These are phyloP conservation scores for Phoma sp. DNA, from an alignment of 2,329 filamentous ascomycete species.

Conservation along the genomic window DNA sequence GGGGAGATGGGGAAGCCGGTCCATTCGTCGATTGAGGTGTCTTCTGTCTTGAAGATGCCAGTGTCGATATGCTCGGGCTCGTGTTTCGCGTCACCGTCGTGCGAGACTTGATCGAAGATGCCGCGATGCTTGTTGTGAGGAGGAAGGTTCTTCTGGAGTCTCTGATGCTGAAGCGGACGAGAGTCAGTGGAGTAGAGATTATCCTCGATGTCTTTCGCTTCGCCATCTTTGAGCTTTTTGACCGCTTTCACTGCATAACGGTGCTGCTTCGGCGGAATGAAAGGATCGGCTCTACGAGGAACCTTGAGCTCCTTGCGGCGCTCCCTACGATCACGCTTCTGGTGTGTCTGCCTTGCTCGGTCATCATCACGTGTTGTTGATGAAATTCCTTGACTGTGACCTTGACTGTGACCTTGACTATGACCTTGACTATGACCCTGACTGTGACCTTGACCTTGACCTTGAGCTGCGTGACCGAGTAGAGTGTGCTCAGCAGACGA, in stretches of 20 bases:
- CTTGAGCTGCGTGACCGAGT: too few relatives aligned
- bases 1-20: background rate
- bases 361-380: conserved; percentile 1
- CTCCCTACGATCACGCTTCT: conserved; percentile 1
- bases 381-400: background rate
- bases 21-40: background rate
- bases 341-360: conserved; percentile 4
- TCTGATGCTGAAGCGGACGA: too few relatives aligned
- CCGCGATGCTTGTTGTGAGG: background rate
- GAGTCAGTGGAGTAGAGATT: too few relatives aligned
- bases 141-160: too few relatives aligned
- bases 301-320: conserved; percentile 1
- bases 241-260: background rate
- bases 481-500: too few relatives aligned
- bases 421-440: too few relatives aligned
- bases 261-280: background rate
- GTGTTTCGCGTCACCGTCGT: background rate
- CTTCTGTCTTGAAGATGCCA: background rate
- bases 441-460: too few relatives aligned
- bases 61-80: background rate
- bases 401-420: too few relatives aligned
- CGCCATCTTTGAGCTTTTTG: background rate
- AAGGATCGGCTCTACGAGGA: background rate
- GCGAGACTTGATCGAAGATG: background rate
- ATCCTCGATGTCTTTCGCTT: background rate